Evolutionary conservation across 257 asterid species (phyloP), one percentile per base, ranked within the genome.

Genomic region (Fraxinus pennsylvanica): DNA sequence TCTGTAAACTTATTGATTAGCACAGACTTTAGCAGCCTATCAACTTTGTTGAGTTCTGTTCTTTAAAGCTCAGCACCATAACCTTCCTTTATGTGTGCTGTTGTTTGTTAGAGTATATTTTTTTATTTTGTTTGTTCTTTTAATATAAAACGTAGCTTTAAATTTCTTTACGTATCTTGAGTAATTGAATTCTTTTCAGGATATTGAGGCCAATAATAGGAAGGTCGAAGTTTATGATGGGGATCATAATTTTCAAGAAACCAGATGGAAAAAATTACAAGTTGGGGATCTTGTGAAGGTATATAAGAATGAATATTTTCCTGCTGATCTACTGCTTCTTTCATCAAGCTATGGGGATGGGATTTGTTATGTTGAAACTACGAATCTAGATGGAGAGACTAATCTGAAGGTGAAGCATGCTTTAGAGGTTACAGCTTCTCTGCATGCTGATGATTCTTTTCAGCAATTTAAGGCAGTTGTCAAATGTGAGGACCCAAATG

Each of bases 361-460:
- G 22, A 89, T 95, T 78, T 93, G 99, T 76, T 95, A 95, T 41
- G 99, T 95, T 5, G 98, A 95, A 82, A 95, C 99, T 7, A 83
- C 94, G 66, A 95, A 92, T 86, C 89, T 95, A 63, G 99, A 95
- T 38, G 98, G 99, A 72, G 99, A 95, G 82, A 93, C 98, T 63
- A 95, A 95, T 84, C 91, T 95, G 77, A 95, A 95, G 82, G 96
- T 95, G 76, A 95, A 93, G 85, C 99, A 93, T 75, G 97, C 98
- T 66, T 84, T 89, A 78, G 93, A 89, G 61, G 82, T 83, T 36
- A 95, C 98, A 41, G 85, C 96, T 78, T 78, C 88, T 63, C 77
- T 91, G 38, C 89, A 85, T 0, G 91, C 86, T 21, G 94, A 91
- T 7, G 36, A 43, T 76, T 84, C 89, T 73, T 86, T 93, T 35